phyloP scores from a whole-genome alignment of 306 rosid genomes.

The Fagus sylvatica region DNA sequence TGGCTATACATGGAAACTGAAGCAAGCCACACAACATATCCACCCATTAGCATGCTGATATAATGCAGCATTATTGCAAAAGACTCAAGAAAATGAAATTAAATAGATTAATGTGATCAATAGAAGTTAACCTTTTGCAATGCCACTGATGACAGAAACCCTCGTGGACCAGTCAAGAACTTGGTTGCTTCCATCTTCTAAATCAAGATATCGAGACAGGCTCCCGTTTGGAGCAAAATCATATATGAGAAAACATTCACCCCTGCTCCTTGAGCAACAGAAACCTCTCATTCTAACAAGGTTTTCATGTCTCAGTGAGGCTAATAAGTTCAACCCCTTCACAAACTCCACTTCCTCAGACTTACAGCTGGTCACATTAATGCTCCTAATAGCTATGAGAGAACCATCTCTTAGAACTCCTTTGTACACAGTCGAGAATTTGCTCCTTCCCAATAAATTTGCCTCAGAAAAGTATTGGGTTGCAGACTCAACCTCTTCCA shows the following conservation, averaged over 20 bases:
- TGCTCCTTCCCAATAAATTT: slow-evolving; percentile 66
- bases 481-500: slow-evolving; percentile 94
- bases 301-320: slow-evolving; percentile 78
- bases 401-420: slow-evolving; percentile 91
- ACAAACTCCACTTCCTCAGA: slow-evolving; percentile 82
- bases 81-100: background rate
- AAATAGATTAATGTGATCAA: background rate
- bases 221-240: slow-evolving; percentile 69
- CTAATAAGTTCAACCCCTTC: slow-evolving; percentile 57
- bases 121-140: slow-evolving; percentile 69
- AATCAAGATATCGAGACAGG: slow-evolving; percentile 68
- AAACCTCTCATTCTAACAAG: slow-evolving; percentile 79
- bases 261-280: slow-evolving; percentile 88
- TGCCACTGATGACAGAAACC: slow-evolving; percentile 70
- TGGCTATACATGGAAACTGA: background rate
- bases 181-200: slow-evolving; percentile 56
- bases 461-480: slow-evolving; percentile 80
- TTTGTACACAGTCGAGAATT: slow-evolving; percentile 78
- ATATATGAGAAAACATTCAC: slow-evolving; percentile 88
- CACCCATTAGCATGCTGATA: too few species aligned
- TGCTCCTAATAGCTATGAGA: slow-evolving; percentile 70
- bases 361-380: slow-evolving; percentile 75
- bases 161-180: slow-evolving; percentile 85
- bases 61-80: background rate
- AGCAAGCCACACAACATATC: background rate